Percentiles rank a stretch among this genome's conserved stretches.
These are phyloP conservation scores for Hymenotorrendiella dingleyae DNA, from an alignment of 2,329 filamentous ascomycete species.

Conservation along the genomic window DNA sequence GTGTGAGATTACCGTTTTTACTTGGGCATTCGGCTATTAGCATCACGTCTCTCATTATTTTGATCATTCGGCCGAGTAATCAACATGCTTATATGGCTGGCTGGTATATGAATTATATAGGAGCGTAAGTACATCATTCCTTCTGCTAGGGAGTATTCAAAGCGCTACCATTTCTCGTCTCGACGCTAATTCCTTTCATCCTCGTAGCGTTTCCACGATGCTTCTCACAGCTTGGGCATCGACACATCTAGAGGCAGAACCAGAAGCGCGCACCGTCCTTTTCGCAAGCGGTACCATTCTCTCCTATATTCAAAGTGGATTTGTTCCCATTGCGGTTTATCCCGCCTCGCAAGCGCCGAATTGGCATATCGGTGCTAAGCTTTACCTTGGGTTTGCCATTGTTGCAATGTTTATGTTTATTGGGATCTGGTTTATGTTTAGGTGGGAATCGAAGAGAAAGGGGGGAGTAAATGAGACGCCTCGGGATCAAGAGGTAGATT, in stretches of 20 bases:
- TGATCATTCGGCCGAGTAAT: constrained; percentile 10
- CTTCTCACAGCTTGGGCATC: constrained; percentile 5
- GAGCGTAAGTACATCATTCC: constrained; percentile 5
- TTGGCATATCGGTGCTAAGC: neutral
- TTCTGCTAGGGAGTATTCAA: too few relatives aligned
- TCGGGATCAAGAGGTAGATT: too few relatives aligned
- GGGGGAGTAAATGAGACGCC: neutral
- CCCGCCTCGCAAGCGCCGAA: constrained; percentile 5
- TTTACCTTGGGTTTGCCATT: neutral
- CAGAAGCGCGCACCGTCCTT: constrained; percentile 8
- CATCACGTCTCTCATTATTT: constrained; percentile 9
- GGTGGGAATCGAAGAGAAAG: constrained; percentile 2
- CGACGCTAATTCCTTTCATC: neutral
- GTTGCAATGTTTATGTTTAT: constrained; percentile 3
- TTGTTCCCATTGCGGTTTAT: constrained; percentile 6
- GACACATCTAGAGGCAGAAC: constrained; percentile 5
- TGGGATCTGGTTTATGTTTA: constrained; percentile 6
- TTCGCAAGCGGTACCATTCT: constrained; percentile 8
- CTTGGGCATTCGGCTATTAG: constrained; percentile 7
- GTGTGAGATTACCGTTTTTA: constrained; percentile 5
- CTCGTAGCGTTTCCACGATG: neutral
- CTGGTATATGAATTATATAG: constrained; percentile 11
- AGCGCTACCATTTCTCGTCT: too few relatives aligned
- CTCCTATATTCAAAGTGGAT: constrained; percentile 7
- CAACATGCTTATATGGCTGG: constrained; percentile 10